A percentile compares a stretch with the other conserved stretches of the same genome.
phyloP scores from a whole-genome alignment of 192 early-diverging fungal species.

The Cladochytrium replicatum region DNA sequence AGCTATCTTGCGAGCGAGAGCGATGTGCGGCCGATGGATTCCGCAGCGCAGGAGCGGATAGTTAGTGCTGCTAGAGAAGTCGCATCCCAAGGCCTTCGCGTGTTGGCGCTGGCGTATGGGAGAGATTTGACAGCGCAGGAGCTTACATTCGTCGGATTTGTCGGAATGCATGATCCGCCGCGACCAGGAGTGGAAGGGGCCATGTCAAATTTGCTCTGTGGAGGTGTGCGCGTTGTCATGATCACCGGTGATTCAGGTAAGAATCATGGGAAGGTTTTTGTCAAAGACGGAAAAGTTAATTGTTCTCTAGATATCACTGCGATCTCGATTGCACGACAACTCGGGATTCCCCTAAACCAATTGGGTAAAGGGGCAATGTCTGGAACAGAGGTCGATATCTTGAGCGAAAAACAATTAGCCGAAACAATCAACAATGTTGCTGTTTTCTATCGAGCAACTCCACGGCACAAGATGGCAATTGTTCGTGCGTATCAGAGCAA shows the following conservation, averaged over 20 bases:
- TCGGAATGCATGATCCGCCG: conserved; percentile 91
- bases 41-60: conserved; percentile 44
- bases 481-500: conserved; percentile 77
- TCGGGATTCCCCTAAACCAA: conserved; percentile 58
- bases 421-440: conserved; percentile 23
- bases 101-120: conserved; percentile 78
- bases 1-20: conserved; percentile 47
- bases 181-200: conserved; percentile 64
- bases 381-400: conserved; percentile 30
- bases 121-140: conserved; percentile 20
- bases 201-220: conserved; percentile 56
- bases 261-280: no score
- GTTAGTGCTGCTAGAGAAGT: conserved; percentile 51
- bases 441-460: conserved; percentile 60
- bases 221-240: conserved; percentile 90
- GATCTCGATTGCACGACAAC: conserved; percentile 71
- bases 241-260: conserved; percentile 88
- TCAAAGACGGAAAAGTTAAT: conserved; percentile 1
- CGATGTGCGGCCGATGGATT: conserved; percentile 42
- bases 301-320: conserved; percentile 67
- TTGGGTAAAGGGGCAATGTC: conserved; percentile 25
- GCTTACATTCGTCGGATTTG: conserved; percentile 70
- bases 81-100: conserved; percentile 68
- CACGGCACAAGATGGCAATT: conserved; percentile 89
- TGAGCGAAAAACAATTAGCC: conserved; percentile 24